phyloP scores from a whole-genome alignment of 1,284 basidiomycete species.

The Laetiporus sulphureus region DNA sequence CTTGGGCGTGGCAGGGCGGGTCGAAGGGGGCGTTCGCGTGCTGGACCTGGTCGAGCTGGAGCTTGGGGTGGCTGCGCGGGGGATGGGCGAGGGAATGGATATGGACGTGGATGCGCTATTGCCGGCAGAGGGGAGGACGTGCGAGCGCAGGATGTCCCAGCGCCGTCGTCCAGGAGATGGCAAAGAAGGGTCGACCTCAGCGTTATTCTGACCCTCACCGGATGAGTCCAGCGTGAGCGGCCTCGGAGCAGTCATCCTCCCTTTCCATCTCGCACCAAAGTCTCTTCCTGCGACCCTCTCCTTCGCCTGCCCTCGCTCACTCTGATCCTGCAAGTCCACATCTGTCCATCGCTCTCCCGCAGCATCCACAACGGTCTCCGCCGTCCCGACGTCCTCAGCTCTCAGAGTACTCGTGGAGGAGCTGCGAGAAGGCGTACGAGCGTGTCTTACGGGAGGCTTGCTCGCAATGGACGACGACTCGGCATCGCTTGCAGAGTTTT shows the following conservation, averaged over 20 bases:
- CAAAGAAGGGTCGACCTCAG: conserved; percentile 15
- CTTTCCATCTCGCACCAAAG: no score
- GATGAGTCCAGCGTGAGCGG: no score
- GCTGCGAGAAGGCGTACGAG: neutral
- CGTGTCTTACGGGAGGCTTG: neutral
- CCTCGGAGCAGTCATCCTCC: no score
- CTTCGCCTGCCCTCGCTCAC: no score
- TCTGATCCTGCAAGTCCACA: conserved; percentile 8
- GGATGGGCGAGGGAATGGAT: conserved; percentile 9
- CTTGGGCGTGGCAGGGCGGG: conserved; percentile 37
- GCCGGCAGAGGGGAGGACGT: conserved; percentile 36
- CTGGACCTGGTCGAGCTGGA: conserved; percentile 18
- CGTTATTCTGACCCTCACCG: no score
- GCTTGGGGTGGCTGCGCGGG: conserved; percentile 17
- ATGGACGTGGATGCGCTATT: conserved; percentile 11
- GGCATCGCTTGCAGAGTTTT: conserved; percentile 18
- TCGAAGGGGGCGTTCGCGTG: conserved; percentile 14
- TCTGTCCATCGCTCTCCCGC: conserved; percentile 13
- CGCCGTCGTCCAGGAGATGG: conserved; percentile 37
- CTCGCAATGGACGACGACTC: conserved; percentile 14
- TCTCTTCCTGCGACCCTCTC: no score
- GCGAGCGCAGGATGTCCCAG: conserved; percentile 47
- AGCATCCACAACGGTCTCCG: neutral
- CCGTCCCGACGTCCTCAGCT: neutral
- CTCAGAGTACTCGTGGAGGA: neutral